These are phyloP conservation scores for Fusarium brevicatenulatum DNA, from an alignment of 2,329 filamentous ascomycete species.

Conservation along the genomic window DNA sequence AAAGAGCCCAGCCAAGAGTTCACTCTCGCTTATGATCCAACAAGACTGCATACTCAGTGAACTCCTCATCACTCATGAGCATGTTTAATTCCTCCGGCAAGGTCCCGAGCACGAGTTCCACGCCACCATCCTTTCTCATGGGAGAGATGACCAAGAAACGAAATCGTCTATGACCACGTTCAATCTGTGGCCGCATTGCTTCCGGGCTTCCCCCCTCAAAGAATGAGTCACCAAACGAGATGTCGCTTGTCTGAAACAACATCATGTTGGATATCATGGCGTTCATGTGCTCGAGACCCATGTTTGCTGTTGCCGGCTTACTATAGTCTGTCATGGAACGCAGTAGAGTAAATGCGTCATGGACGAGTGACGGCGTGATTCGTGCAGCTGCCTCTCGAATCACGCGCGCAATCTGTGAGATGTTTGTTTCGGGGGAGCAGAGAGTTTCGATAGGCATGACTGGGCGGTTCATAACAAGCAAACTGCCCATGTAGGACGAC, in stretches of 20 bases:
- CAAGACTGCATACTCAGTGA: not conserved
- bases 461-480: not conserved
- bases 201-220: conserved; percentile 7
- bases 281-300: conserved; percentile 12
- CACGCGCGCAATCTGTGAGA: not conserved
- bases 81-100: conserved; percentile 10
- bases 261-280: conserved; percentile 15
- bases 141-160: conserved; percentile 14
- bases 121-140: not conserved
- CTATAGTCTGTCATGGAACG: conserved; percentile 8
- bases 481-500: conserved; percentile 8
- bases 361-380: conserved; percentile 1
- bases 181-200: conserved; percentile 6
- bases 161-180: not conserved
- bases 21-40: not conserved
- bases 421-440: not conserved
- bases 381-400: conserved; percentile 1
- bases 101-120: not conserved
- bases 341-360: not conserved
- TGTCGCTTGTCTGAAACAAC: conserved; percentile 3
- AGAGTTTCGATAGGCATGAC: not conserved
- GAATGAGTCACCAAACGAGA: conserved; percentile 5
- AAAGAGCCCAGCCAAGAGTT: no score
- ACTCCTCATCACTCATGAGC: conserved; percentile 8
- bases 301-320: conserved; percentile 15